Evolutionary conservation across 257 asterid genomes (phyloP).

Genomic region (Rubia yunnanensis): DNA sequence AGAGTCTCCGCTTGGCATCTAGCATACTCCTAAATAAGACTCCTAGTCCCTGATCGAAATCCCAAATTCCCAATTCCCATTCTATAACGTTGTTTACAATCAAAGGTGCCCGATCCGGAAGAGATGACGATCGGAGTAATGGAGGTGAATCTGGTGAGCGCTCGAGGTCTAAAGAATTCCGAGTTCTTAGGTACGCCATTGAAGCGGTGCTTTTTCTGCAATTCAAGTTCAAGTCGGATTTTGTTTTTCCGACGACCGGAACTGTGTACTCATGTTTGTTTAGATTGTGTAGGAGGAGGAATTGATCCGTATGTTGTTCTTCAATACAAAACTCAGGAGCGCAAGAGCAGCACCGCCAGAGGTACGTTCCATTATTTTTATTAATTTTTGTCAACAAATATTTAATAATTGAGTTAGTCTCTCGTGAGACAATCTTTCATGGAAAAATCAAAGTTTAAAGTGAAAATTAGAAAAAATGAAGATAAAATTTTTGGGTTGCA

Average conservation of each 20-base stretch:
- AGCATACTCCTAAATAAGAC: background rate
- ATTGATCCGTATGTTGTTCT: constrained; percentile 35
- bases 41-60: background rate
- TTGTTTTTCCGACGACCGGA: background rate
- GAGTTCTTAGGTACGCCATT: constrained; percentile 20
- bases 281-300: constrained; percentile 9
- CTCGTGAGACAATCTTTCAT: no score
- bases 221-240: background rate
- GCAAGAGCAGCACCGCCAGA: constrained; percentile 20
- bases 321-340: constrained; percentile 31
- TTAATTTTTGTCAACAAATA: no score
- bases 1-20: background rate
- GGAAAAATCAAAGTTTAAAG: no score
- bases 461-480: no score
- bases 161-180: constrained; percentile 21
- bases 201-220: background rate
- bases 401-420: no score
- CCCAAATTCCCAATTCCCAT: background rate
- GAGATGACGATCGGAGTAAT: constrained; percentile 24
- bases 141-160: constrained; percentile 27
- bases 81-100: background rate
- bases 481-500: no score
- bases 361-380: constrained; percentile 11
- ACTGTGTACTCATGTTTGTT: background rate
- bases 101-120: background rate